Base-by-base conservation (phyloP, 1,139 yeast genomes). In the Protomyces macrosporus region DNA sequence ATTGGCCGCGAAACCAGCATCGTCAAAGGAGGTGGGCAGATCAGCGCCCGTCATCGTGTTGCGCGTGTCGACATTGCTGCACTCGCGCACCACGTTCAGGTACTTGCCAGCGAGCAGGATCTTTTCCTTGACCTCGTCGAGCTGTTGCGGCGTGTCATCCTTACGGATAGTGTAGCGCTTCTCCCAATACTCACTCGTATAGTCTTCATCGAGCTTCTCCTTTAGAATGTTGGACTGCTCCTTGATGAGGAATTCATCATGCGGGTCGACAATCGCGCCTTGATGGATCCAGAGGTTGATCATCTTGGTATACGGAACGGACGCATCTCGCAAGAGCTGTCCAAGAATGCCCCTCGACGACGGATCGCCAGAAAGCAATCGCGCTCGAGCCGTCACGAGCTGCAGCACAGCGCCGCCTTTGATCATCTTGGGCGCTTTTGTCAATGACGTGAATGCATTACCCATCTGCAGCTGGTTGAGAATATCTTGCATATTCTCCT, bases 81-180 rank as follows among this genome's bases (percentile, higher is more conserved):
- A 84, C 64, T 79, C 84, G 65, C 84, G 81, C 64, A 88, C 81
- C 4, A 93, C 86, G 69, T 89, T 88, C 65, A 91, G 76, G 69
- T 86, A 86, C 73, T 90, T 90, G 1, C 99, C 99, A 0, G 97
- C 90, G 60, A 85, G 78, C 35, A 93, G 76, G 0, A 93, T 81
- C 72, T 88, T 87, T 59, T 77, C 78, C 1, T 80, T 83, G n/a
- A 77, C 77, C 60, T 78, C 75, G 6, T 78, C 74, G 61, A 91
- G 82, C 69, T 87, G 93, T 62, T 82, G 80, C 2, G 95, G 84
- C 32, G 90, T 72, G 0, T 95, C 96, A 70, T 88, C 95, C 62
- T 82, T 82, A 61, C 93, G 79, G 7, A 90, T 79, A 9, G 89
- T 82, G 72, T 83, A 93, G 65, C 90, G 83, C 66, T 89, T 89